A percentile compares a stretch with the other conserved stretches of the same genome.
phyloP scores from a whole-genome alignment of 768 basidiomycete species.

The Cytidiella melzeri region DNA sequence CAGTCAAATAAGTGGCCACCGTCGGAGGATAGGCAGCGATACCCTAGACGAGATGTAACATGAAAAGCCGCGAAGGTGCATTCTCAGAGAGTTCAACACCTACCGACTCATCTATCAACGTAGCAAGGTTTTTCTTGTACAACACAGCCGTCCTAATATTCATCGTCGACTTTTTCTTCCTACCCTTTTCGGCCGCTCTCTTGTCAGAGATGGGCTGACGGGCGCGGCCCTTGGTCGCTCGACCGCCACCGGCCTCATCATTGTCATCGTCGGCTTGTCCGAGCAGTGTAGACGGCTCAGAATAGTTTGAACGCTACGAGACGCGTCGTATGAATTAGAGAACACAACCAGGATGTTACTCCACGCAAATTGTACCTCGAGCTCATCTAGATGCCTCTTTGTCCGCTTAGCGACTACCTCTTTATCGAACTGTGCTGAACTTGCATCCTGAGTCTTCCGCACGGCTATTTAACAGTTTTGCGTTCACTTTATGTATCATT shows the following conservation, averaged over 20 bases:
- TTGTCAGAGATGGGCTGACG: constrained; percentile 72
- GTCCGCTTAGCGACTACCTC: constrained; percentile 73
- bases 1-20: constrained; percentile 68
- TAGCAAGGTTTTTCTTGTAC: constrained; percentile 73
- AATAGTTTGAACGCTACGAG: constrained; percentile 68
- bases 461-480: constrained; percentile 29
- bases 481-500: background rate
- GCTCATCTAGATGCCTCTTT: constrained; percentile 74
- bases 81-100: constrained; percentile 22
- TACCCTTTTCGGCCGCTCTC: constrained; percentile 49
- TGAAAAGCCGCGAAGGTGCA: background rate
- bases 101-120: constrained; percentile 77
- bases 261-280: constrained; percentile 39
- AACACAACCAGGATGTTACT: constrained; percentile 7
- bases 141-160: constrained; percentile 73
- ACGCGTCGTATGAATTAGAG: constrained; percentile 9
- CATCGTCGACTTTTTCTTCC: constrained; percentile 77
- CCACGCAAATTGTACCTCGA: too few species aligned
- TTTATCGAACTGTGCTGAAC: constrained; percentile 39
- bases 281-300: constrained; percentile 43
- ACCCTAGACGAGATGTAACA: constrained; percentile 36
- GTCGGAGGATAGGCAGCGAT: constrained; percentile 46
- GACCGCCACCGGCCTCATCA: constrained; percentile 34
- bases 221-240: constrained; percentile 58
- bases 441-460: constrained; percentile 39